Evolutionary conservation across 1,284 basidiomycete species (phyloP), one percentile per base, ranked within the genome.

Genomic region (Limonomyces culmigenus): DNA sequence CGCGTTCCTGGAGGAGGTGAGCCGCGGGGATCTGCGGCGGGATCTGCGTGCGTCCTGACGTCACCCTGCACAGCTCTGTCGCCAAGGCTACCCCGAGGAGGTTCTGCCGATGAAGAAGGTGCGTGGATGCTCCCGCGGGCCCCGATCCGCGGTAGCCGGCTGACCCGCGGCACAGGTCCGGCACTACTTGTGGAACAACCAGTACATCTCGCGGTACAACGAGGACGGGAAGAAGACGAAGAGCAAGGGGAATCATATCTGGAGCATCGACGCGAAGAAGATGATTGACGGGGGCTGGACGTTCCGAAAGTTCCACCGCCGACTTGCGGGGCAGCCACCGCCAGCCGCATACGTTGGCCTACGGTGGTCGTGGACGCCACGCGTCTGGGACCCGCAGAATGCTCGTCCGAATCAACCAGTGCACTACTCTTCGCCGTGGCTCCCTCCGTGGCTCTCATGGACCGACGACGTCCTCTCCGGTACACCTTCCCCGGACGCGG

Each of bases 181-280:
- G 47, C 86, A 89, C 50, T 99, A 95, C 60, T 72, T 99, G 33
- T 99, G 95, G 95, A 81, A 65, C 45, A 78, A 84, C 45, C 80
- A 83, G 17, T 83, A 84, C 50, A 98, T 99, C 50, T 83, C 92
- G 32, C 83, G 95, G 19, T 98, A 93, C 68, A 98, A 98, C 54
- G 91, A 97, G 50, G 95, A 98, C 54, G 95, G 91, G 23, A 96
- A 96, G 58, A 99, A 99, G 61, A 87, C 92, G 21, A 99, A 99
- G 60, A 93, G 89, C 37, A 97, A 97, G 63, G 95, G 95, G 36
- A 98, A 98, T 56, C 93, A 98, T 52, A 95, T 98, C 45, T 99
- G 95, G 95, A 93, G 92, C 51, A 83, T 98, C 35, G 89, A 97
- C 48, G 95, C 91, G 14, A 88, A 80, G 59, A 96, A 91, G 50